A percentile compares a stretch with the other conserved stretches of the same genome.
Conservation (phyloP, 768 basidiomycete genomes). For the Tylopilus felleus region DNA sequence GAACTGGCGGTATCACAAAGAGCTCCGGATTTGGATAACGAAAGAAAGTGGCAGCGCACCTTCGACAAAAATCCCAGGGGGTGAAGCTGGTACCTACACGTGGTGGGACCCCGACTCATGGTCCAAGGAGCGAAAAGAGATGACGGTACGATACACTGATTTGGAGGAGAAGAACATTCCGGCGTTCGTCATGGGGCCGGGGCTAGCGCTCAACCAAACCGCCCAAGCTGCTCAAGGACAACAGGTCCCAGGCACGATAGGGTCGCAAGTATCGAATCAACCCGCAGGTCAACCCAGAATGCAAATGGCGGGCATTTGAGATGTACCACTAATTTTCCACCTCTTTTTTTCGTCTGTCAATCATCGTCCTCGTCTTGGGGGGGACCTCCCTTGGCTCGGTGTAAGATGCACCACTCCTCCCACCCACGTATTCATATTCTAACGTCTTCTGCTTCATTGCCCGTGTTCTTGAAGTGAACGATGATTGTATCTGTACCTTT, state of each 20-base stretch:
- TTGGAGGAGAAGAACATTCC: conserved; percentile 70
- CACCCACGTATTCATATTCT: conserved; percentile 18
- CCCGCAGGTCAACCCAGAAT: conserved; percentile 30
- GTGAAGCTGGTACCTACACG: conserved; percentile 86
- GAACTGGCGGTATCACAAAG: conserved; percentile 97
- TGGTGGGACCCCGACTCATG: conserved; percentile 85
- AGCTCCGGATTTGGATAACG: conserved; percentile 77
- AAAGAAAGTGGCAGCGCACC: conserved; percentile 80
- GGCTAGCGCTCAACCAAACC: conserved; percentile 40
- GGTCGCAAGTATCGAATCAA: conserved; percentile 26
- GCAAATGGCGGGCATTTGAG: conserved; percentile 35
- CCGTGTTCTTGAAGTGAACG: conserved; percentile 33
- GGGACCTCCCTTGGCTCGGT: conserved; percentile 6
- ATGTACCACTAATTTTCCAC: conserved; percentile 10
- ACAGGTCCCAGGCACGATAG: conserved; percentile 33
- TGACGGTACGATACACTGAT: conserved; percentile 71
- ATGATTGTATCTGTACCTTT: conserved; percentile 38
- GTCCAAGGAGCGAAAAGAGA: conserved; percentile 74
- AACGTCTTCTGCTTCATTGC: conserved; percentile 17
- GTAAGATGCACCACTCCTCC: conserved; percentile 1
- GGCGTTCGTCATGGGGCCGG: conserved; percentile 53
- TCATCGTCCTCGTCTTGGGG: conserved; percentile 14
- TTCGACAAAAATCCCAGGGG: conserved; percentile 72
- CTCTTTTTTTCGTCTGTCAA: neutral
- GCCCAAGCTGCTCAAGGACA: conserved; percentile 36